Evolutionary conservation across 164 flowering plant genomes (phyloP).

Genomic region (Cinnamomum micranthum): DNA sequence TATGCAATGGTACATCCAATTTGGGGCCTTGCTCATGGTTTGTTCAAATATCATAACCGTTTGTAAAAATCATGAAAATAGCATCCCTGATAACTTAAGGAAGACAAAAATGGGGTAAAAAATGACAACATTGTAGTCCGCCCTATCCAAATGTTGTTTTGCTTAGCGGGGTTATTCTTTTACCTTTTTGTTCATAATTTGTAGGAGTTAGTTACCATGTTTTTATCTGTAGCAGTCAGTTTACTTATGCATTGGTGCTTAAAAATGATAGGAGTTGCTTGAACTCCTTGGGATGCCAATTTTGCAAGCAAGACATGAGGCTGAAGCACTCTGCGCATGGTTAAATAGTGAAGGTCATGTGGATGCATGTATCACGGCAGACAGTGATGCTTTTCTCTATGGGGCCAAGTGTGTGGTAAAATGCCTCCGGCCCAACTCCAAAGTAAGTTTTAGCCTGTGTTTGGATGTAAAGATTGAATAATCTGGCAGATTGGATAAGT

Average conservation of each 20-base stretch:
- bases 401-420: slow-evolving; percentile 91
- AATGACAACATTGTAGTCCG: background rate
- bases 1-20: background rate
- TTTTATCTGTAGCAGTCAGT: background rate
- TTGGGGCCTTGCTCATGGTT: background rate
- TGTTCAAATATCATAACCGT: background rate
- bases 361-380: slow-evolving; percentile 90
- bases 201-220: too few species aligned
- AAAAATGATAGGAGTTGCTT: slow-evolving; percentile 61
- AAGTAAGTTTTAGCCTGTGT: slow-evolving; percentile 35
- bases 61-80: background rate
- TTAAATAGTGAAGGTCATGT: slow-evolving; percentile 75
- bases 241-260: background rate
- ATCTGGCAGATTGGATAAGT: background rate
- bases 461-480: background rate
- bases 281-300: slow-evolving; percentile 89
- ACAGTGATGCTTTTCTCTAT: slow-evolving; percentile 92
- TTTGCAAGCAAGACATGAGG: slow-evolving; percentile 71
- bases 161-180: background rate
- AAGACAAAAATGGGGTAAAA: background rate
- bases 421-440: slow-evolving; percentile 55
- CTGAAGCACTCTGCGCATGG: slow-evolving; percentile 94
- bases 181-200: background rate
- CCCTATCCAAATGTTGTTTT: background rate
- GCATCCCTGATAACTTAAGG: background rate